Conservation (phyloP, 441 rosid genomes). For the Populus trichocarpa region DNA sequence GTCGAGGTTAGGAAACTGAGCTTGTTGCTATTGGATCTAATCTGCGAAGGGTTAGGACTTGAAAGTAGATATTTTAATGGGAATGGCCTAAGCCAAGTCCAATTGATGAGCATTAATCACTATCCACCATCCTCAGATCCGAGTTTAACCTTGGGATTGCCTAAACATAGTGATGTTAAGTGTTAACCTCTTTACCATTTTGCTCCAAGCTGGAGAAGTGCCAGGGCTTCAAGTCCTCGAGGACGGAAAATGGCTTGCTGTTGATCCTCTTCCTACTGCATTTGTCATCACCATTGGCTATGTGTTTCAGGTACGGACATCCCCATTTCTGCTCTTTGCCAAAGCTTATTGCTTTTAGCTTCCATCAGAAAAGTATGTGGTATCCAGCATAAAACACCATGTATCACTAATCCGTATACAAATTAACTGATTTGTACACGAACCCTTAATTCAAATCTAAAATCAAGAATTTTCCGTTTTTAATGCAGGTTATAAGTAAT, state of each 20-base stretch:
- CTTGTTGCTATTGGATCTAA: neutral
- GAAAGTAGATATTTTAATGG: neutral
- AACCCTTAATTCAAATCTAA: neutral
- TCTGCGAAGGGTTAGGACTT: neutral
- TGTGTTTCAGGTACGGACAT: neutral
- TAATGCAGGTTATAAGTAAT: neutral
- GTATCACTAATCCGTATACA: neutral
- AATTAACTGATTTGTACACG: neutral
- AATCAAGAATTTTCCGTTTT: neutral
- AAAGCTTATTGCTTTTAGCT: neutral
- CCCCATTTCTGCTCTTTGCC: neutral
- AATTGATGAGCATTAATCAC: neutral
- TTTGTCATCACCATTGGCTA: neutral
- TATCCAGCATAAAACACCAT: neutral
- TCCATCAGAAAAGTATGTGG: neutral
- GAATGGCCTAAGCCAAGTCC: neutral
- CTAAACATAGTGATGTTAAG: slow-evolving; percentile 1
- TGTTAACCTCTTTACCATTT: neutral
- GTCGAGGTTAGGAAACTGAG: neutral
- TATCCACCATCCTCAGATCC: neutral
- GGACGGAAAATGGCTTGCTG: neutral
- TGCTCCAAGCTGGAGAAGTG: neutral
- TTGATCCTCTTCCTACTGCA: neutral
- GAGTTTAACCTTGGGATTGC: neutral
- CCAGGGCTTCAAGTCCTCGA: neutral